These are phyloP conservation scores for Exophiala sp. DNA, from an alignment of 2,329 filamentous ascomycete genomes.

Conservation along the genomic window DNA sequence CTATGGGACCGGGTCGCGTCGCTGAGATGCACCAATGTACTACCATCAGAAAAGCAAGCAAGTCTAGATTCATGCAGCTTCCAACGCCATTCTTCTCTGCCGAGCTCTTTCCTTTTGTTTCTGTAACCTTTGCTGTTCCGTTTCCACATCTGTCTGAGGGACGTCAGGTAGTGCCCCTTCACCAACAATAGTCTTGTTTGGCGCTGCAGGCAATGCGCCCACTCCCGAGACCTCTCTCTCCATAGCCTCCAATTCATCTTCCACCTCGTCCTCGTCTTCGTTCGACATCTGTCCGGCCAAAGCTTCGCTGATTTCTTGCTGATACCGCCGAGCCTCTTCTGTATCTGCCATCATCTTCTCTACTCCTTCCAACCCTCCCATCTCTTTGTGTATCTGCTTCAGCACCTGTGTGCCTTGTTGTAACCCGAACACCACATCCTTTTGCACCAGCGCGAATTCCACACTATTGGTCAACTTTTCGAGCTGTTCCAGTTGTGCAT, in stretches of 20 bases:
- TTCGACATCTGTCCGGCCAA: conserved; percentile 82
- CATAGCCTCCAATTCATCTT: conserved; percentile 83
- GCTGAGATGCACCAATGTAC: conserved; percentile 9
- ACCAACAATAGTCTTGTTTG: conserved; percentile 24
- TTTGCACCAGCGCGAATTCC: conserved; percentile 94
- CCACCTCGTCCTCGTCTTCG: conserved; percentile 95
- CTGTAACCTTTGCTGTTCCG: conserved; percentile 30
- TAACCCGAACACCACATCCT: conserved; percentile 87
- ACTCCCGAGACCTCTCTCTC: conserved; percentile 54
- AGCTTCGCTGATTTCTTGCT: conserved; percentile 92
- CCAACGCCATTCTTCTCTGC: conserved; percentile 31
- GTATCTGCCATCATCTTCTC: conserved; percentile 93
- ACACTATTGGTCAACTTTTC: conserved; percentile 83
- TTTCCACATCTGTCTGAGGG: conserved; percentile 34
- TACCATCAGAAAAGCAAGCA: conserved; percentile 12
- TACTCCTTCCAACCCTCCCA: conserved; percentile 88
- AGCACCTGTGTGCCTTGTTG: conserved; percentile 87
- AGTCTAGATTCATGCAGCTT: conserved; percentile 24
- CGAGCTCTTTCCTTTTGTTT: conserved; percentile 33
- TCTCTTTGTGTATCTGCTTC: conserved; percentile 86
- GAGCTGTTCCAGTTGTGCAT: conserved; percentile 86
- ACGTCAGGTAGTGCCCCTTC: conserved; percentile 35
- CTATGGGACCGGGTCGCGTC: no score
- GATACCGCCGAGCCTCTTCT: conserved; percentile 84
- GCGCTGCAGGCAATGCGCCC: conserved; percentile 34